Percentiles rank a stretch among this genome's conserved stretches.
These are phyloP conservation scores for Aspergillus sp. DNA, from an alignment of 2,329 filamentous ascomycete genomes.

Conservation along the genomic window DNA sequence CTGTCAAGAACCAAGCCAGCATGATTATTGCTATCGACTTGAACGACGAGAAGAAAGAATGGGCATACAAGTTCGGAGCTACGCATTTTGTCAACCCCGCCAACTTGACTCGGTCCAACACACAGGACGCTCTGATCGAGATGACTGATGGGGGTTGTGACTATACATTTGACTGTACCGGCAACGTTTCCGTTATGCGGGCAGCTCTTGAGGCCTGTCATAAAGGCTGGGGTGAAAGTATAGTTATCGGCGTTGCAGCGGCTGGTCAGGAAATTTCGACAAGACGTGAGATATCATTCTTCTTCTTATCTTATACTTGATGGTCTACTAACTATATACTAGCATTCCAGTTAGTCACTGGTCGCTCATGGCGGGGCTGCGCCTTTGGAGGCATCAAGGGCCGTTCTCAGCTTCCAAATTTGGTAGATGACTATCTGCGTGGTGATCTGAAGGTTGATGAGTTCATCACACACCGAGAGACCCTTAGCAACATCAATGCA, in stretches of 20 bases:
- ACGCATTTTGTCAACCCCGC: slow-evolving; percentile 95
- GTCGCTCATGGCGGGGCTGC: slow-evolving; percentile 93
- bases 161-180: slow-evolving; percentile 99
- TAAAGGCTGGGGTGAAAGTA: slow-evolving; percentile 98
- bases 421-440: slow-evolving; percentile 83
- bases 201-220: slow-evolving; percentile 95
- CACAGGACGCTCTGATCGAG: slow-evolving; percentile 90
- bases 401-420: slow-evolving; percentile 78
- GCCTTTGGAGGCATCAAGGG: slow-evolving; percentile 98
- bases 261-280: slow-evolving; percentile 95
- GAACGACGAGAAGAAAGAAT: slow-evolving; percentile 86
- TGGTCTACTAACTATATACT: slow-evolving; percentile 1
- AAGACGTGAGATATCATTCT: slow-evolving; percentile 63
- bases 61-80: slow-evolving; percentile 90
- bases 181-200: slow-evolving; percentile 94
- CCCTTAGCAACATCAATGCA: slow-evolving; percentile 75
- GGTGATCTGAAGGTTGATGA: slow-evolving; percentile 95
- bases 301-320: neutral
- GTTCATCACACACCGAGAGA: slow-evolving; percentile 95
- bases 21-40: slow-evolving; percentile 67
- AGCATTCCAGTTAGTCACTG: slow-evolving; percentile 98
- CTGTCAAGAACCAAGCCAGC: slow-evolving; percentile 73
- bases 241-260: slow-evolving; percentile 95
- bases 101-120: slow-evolving; percentile 69
- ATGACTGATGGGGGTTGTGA: slow-evolving; percentile 98